Evolutionary conservation across 257 asterid genomes (phyloP).

Genomic region (Solanum commersonii): DNA sequence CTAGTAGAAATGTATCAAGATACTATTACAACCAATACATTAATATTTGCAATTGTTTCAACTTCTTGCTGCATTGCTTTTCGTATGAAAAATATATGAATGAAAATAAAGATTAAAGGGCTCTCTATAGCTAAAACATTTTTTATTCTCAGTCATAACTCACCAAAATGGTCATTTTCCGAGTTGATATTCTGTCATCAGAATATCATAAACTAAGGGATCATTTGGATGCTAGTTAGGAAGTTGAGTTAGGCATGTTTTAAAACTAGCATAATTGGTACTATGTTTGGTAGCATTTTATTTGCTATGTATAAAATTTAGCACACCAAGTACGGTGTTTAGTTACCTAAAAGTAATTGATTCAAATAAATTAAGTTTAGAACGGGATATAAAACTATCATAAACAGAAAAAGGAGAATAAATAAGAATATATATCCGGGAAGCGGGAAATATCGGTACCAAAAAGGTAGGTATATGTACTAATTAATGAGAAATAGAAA

Average conservation of each 20-base stretch:
- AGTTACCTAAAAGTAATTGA: not conserved
- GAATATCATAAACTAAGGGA: not conserved
- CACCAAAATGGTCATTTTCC: not conserved
- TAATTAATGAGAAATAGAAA: not conserved
- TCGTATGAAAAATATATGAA: not conserved
- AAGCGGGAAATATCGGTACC: not conserved
- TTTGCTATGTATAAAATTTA: not conserved
- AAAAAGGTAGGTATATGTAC: not conserved
- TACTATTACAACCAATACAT: not conserved
- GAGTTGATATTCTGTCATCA: not conserved
- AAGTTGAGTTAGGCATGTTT: not conserved
- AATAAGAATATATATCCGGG: not conserved
- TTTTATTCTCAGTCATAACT: not conserved
- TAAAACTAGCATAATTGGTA: not conserved
- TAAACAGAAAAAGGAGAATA: not conserved
- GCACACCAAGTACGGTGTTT: not conserved
- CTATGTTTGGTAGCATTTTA: not conserved
- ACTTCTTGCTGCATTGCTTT: not conserved
- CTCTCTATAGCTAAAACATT: not conserved
- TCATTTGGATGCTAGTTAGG: not conserved
- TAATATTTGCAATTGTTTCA: not conserved
- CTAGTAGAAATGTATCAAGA: not conserved
- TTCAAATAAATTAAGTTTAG: not conserved
- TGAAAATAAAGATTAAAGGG: not conserved
- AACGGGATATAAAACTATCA: not conserved